Evolutionary conservation across 1,284 basidiomycete species (phyloP), one percentile per base, ranked within the genome.

Genomic region (Irpex sp.): DNA sequence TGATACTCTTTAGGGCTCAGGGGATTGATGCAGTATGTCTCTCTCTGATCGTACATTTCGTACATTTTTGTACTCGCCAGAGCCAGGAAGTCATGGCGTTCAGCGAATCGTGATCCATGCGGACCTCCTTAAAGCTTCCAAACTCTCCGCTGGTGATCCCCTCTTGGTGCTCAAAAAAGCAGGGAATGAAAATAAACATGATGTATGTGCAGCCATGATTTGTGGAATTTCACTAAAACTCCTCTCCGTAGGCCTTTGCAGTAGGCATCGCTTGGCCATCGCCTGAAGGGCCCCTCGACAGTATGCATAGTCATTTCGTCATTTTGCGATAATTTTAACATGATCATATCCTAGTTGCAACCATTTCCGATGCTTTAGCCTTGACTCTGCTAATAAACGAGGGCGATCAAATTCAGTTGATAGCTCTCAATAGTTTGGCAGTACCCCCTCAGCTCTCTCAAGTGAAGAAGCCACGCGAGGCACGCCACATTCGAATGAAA

Each of bases 191-290:
- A 67, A 68, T 17, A 51, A 60, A 5, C 59, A 64, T 8, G 63
- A 69, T 63, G 71, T 69, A 59, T 65, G 65, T 51, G 31, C 17
- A 4, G n/a, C 49, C n/a, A 17, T 54, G 26, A 53, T 61, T 37
- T 60, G 17, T 43, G 15, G 21, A 56, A 56, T 21, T 35, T 58
- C 3, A 58, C 33, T 58, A 1, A 6, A 13, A 43, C 39, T 11
- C 15, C 17, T 17, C 17, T 36, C 8, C 15, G 11, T n/a, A 89
- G 85, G 71, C 77, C 51, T 87, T 87, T 74, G 82, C 86, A 15
- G 78, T 91, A 57, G 90, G 90, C 11, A 76, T 86, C 54, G 81
- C 83, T 67, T 93, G 90, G 90, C 89, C 90, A 8, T 88, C 86
- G 33, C 68, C 79, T 37, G 87, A 90, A 5, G 64, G 87, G 62